Percentiles rank a stretch among this genome's conserved stretches.
Evolutionary conservation across 306 rosid genomes (phyloP).

Genomic region (Rosa persica): DNA sequence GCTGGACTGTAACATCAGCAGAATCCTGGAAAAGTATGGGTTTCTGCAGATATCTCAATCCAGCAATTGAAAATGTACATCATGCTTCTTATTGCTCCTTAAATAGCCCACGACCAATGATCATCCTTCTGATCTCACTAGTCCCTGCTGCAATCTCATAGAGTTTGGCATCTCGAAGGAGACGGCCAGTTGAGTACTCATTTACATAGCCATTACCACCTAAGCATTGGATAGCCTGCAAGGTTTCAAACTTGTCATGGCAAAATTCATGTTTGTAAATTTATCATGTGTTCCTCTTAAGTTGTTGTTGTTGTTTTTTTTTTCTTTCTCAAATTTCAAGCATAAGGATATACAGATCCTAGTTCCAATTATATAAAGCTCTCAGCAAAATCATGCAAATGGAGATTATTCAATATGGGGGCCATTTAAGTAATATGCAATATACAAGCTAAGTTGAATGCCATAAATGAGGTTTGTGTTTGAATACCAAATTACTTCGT

Average conservation of each 20-base stretch:
- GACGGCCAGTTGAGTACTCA: conserved; percentile 82
- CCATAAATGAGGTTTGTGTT: not conserved
- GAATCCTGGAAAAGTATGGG: not conserved
- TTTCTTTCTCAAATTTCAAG: not conserved
- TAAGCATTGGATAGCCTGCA: conserved; percentile 86
- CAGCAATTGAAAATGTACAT: not conserved
- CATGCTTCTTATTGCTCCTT: conserved; percentile 53
- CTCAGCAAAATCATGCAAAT: not conserved
- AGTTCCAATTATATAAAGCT: not conserved
- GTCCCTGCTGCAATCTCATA: conserved; percentile 93
- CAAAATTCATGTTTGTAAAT: not conserved
- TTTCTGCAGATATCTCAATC: not conserved
- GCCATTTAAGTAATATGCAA: not conserved
- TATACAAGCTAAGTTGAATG: not conserved
- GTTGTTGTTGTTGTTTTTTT: too few species aligned
- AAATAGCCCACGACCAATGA: conserved; percentile 85
- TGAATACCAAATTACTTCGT: not conserved
- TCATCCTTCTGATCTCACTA: conserved; percentile 89
- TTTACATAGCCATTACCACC: conserved; percentile 98
- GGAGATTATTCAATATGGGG: not conserved
- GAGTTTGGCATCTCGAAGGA: conserved; percentile 83
- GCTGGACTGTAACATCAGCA: not conserved
- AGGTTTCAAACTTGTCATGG: conserved; percentile 12
- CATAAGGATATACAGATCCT: not conserved
- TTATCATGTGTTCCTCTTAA: not conserved